Base-by-base conservation (phyloP, 73 alveolate genomes). In the Paramecium pentaurelia region DNA sequence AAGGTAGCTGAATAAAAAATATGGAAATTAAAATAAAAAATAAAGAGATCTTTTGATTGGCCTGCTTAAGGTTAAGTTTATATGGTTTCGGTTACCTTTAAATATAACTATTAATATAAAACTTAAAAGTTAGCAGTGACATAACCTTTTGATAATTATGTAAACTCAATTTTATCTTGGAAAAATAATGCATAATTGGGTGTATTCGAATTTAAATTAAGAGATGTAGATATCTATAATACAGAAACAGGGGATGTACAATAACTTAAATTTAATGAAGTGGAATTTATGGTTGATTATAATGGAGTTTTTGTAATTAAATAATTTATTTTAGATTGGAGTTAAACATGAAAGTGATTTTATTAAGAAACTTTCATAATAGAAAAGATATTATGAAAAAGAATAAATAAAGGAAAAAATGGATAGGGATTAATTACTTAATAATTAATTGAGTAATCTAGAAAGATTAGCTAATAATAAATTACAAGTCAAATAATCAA, bases 221-320 rank as follows among this genome's bases (percentile, higher is more conserved):
- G 75, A 44, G 91, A 80, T 64, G 38, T 25, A 9, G 91, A 80
- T 25, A 49, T 80, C 4, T 80, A 45, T 47, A 47, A 80, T 45
- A 32, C 44, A 18, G 58, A 42, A 45, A 44, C 77, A 44, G 91
- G 91, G 12, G 45, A 80, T 80, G 91, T 80, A 0, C 16, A 42
- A 27, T 20, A 80, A 12, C 58, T 80, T 22, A 27, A 28, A 45
- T 80, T 42, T 28, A 80, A 80, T 20, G 91, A 80, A 28, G 51
- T 80, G 3, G 91, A 80, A 18, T 80, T 45, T 80, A 80, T 80
- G 91, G 91, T 80, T 25, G 91, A 80, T 80, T 80, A 44, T 20
- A 80, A 80, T 80, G 91, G 91, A 80, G 47, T 49, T 22, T 80
- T 80, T 80, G 91, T 80, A 80, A 47, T 16, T 18, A 27, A 80